phyloP scores from a whole-genome alignment of 2,329 filamentous ascomycete genomes.

The Metarhizium sp. region DNA sequence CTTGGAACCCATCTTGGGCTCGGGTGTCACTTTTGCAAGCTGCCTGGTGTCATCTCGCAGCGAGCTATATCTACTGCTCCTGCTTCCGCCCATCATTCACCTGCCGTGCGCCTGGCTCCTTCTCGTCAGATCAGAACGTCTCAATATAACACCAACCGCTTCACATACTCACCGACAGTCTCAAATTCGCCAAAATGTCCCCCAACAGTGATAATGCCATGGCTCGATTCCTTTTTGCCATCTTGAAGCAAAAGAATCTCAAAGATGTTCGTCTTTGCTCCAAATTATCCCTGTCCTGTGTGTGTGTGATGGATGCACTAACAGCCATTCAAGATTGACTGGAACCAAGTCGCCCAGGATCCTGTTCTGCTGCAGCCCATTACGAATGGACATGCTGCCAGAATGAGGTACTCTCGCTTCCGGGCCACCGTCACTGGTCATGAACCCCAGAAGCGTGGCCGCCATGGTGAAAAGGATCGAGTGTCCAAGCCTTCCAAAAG shows the following conservation, averaged over 20 bases:
- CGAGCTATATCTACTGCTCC: neutral
- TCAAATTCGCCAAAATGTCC: constrained; percentile 30
- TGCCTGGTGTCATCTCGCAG: neutral
- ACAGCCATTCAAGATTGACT: constrained; percentile 39
- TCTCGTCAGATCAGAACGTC: neutral
- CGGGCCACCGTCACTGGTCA: constrained; percentile 35
- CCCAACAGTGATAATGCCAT: constrained; percentile 47
- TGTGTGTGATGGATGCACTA: neutral
- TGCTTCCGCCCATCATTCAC: neutral
- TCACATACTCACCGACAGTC: neutral
- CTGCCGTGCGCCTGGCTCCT: neutral
- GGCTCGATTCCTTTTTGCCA: constrained; percentile 50
- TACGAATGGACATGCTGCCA: constrained; percentile 50
- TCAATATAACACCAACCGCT: neutral
- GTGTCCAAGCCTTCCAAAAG: constrained; percentile 36
- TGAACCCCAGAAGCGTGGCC: constrained; percentile 38
- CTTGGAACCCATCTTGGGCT: neutral
- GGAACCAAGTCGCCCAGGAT: constrained; percentile 46
- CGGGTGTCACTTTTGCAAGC: neutral
- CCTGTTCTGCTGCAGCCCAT: constrained; percentile 44
- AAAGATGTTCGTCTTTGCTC: constrained; percentile 42
- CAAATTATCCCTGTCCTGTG: neutral
- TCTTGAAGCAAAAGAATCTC: constrained; percentile 49
- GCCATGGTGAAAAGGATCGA: constrained; percentile 30
- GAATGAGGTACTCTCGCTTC: constrained; percentile 51